Evolutionary conservation across 1,284 basidiomycete genomes (phyloP).

Genomic region (Pyrrhoderma lamaoense): DNA sequence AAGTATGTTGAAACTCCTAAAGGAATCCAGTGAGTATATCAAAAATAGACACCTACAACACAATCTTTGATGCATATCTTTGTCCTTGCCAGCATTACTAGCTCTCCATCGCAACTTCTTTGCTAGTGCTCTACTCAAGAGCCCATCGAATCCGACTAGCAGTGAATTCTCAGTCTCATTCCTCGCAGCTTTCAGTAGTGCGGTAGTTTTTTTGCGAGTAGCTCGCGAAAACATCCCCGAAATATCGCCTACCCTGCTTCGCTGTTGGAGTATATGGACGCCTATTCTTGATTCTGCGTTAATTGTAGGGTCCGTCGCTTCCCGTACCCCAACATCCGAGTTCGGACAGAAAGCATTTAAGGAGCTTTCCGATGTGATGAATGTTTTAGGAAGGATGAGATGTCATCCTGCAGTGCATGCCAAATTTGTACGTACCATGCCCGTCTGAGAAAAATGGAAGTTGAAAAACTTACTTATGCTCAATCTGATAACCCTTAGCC

Average conservation of each 20-base stretch:
- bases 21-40: no score
- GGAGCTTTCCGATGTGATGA: constrained; percentile 20
- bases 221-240: neutral
- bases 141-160: constrained; percentile 18
- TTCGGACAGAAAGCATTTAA: constrained; percentile 19
- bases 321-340: constrained; percentile 13
- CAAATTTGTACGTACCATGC: constrained; percentile 5
- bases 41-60: no score
- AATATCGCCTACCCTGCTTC: neutral
- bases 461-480: neutral
- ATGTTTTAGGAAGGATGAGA: constrained; percentile 19
- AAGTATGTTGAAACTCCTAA: no score
- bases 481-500: no score
- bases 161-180: constrained; percentile 20
- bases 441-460: neutral
- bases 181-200: constrained; percentile 18
- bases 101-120: constrained; percentile 18
- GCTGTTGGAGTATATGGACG: constrained; percentile 14
- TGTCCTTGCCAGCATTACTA: constrained; percentile 1
- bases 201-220: constrained; percentile 10
- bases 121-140: constrained; percentile 15
- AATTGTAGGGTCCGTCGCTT: constrained; percentile 20
- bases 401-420: constrained; percentile 11
- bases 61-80: no score
- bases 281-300: constrained; percentile 11